Evolutionary conservation across 805 yeast species (phyloP).

Genomic region (Hanseniaspora vineae): DNA sequence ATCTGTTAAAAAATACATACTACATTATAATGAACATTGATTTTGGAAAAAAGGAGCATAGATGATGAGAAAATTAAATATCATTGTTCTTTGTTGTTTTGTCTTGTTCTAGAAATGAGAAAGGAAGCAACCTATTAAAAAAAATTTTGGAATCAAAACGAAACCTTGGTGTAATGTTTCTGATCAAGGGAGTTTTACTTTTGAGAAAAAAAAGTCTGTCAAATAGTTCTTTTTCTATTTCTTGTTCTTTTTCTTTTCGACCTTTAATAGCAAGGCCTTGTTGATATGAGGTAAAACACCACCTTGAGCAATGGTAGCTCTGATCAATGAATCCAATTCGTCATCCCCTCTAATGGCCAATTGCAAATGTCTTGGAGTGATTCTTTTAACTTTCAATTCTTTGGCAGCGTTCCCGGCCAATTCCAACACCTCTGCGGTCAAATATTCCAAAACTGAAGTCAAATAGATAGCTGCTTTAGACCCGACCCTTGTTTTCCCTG

Average conservation of each 20-base stretch:
- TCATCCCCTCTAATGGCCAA: slow-evolving; percentile 97
- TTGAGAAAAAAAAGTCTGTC: not conserved
- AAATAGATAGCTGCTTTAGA: slow-evolving; percentile 92
- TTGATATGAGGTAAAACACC: slow-evolving; percentile 95
- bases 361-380: slow-evolving; percentile 94
- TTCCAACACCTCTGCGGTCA: slow-evolving; percentile 94
- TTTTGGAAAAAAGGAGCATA: too few species aligned
- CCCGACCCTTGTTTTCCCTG: slow-evolving; percentile 76
- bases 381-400: slow-evolving; percentile 89
- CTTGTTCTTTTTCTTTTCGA: slow-evolving; percentile 38
- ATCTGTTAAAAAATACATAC: too few species aligned
- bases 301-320: slow-evolving; percentile 95
- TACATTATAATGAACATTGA: too few species aligned
- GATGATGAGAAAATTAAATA: too few species aligned
- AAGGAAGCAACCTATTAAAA: not conserved
- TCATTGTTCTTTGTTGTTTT: too few species aligned
- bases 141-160: not conserved
- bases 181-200: too few species aligned
- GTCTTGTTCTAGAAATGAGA: too few species aligned
- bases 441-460: slow-evolving; percentile 90
- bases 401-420: slow-evolving; percentile 98
- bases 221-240: not conserved
- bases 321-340: slow-evolving; percentile 84
- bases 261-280: slow-evolving; percentile 66
- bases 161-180: too few species aligned